These are phyloP conservation scores for Aspergillus cejpii DNA, from an alignment of 2,329 filamentous ascomycete genomes.

Conservation along the genomic window DNA sequence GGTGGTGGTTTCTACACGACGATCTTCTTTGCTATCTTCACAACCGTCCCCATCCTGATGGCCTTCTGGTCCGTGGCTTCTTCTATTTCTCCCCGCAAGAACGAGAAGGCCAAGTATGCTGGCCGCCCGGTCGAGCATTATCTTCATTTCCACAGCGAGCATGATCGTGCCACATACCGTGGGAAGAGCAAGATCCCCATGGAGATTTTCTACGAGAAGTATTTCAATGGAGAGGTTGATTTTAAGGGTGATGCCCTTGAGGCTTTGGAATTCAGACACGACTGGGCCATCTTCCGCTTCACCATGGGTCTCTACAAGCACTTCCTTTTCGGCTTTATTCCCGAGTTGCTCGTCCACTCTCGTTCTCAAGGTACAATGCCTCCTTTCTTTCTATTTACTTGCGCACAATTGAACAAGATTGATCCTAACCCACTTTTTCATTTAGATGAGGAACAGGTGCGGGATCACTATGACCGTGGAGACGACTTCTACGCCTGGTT, in stretches of 20 bases:
- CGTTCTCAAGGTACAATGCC: constrained; percentile 64
- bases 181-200: constrained; percentile 47
- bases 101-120: constrained; percentile 82
- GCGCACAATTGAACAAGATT: background rate
- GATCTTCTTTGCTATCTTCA: constrained; percentile 76
- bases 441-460: constrained; percentile 90
- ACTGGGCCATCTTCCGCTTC: constrained; percentile 94
- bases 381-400: background rate
- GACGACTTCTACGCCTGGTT: constrained; percentile 99
- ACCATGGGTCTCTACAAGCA: constrained; percentile 78
- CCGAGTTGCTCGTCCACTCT: constrained; percentile 87
- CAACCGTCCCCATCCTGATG: constrained; percentile 69
- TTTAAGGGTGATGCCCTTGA: constrained; percentile 93
- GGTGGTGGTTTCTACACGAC: constrained; percentile 81
- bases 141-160: constrained; percentile 46
- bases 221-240: constrained; percentile 89
- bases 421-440: constrained; percentile 1
- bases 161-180: constrained; percentile 43
- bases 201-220: constrained; percentile 95
- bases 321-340: constrained; percentile 80
- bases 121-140: constrained; percentile 88
- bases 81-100: constrained; percentile 75
- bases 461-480: constrained; percentile 94
- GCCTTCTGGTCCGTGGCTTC: constrained; percentile 78
- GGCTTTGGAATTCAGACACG: constrained; percentile 85